Conservation (phyloP, 1,284 basidiomycete species). For the Xerocomus amazonicus region DNA sequence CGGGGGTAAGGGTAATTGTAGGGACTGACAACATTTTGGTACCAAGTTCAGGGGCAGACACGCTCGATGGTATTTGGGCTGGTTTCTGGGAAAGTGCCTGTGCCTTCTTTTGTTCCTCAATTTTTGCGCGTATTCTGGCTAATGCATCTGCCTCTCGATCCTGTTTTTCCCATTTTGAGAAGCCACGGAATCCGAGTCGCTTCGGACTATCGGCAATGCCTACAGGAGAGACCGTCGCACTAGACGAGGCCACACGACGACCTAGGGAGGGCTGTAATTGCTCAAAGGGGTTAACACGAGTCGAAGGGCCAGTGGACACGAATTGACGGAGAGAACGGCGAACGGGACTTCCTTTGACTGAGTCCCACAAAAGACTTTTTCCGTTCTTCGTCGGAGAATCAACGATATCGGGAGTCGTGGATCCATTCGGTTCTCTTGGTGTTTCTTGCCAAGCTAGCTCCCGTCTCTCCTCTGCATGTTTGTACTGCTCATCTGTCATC, state of each 20-base stretch:
- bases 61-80: conserved; percentile 15
- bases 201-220: conserved; percentile 52
- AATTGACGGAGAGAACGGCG: conserved; percentile 43
- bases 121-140: conserved; percentile 55
- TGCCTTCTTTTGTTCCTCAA: conserved; percentile 41
- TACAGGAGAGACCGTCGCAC: conserved; percentile 21
- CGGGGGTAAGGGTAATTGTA: conserved; percentile 30
- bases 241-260: conserved; percentile 40
- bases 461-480: conserved; percentile 55
- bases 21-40: conserved; percentile 23
- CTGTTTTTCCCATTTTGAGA: conserved; percentile 80
- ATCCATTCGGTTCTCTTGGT: conserved; percentile 39
- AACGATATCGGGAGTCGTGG: conserved; percentile 38
- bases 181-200: conserved; percentile 45
- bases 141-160: conserved; percentile 76
- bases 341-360: conserved; percentile 37
- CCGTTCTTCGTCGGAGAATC: conserved; percentile 38
- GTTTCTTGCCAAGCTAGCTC: conserved; percentile 68
- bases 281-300: conserved; percentile 39
- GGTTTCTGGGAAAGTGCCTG: conserved; percentile 10
- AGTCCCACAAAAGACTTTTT: conserved; percentile 47
- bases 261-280: conserved; percentile 28
- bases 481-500: conserved; percentile 72
- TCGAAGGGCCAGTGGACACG: conserved; percentile 39
- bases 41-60: conserved; percentile 25